Conservation (phyloP, 352 stramenopile species). For the Pythium oligandrum region DNA sequence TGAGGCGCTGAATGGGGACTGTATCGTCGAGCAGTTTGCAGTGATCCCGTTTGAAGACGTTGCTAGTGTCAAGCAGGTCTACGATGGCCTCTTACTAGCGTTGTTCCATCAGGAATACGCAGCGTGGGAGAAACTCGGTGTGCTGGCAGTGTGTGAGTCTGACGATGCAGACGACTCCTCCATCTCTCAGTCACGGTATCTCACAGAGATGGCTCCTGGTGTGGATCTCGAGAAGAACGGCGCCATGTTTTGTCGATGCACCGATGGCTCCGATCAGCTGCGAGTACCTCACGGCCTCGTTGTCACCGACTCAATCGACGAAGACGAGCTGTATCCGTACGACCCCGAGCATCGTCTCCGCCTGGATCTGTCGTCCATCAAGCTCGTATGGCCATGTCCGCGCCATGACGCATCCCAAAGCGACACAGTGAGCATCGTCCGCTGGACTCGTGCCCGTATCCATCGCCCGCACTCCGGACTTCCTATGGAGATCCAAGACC, state of each 20-base stretch:
- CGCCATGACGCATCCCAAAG: too few species aligned
- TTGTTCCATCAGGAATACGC: constrained; percentile 44
- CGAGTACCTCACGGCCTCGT: constrained; percentile 20
- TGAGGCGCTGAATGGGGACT: constrained; percentile 27
- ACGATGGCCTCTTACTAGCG: constrained; percentile 31
- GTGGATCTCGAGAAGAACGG: constrained; percentile 4
- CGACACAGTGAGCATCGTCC: too few species aligned
- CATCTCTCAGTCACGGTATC: constrained; percentile 1
- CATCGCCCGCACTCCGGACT: too few species aligned
- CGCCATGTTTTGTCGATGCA: neutral
- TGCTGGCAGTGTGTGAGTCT: constrained; percentile 39
- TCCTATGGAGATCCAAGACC: too few species aligned
- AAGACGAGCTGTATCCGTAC: constrained; percentile 29
- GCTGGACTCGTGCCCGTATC: too few species aligned
- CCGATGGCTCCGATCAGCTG: neutral
- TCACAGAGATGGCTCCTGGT: neutral
- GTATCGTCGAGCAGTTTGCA: constrained; percentile 28
- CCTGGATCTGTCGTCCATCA: constrained; percentile 9
- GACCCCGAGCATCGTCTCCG: constrained; percentile 20
- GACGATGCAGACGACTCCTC: constrained; percentile 8
- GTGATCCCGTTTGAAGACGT: constrained; percentile 28
- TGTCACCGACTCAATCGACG: constrained; percentile 30
- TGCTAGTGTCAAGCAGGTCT: constrained; percentile 25
- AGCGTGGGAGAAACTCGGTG: constrained; percentile 36
- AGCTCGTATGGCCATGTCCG: too few species aligned